Percentiles rank a stretch among this genome's conserved stretches.
Evolutionary conservation across 768 basidiomycete genomes (phyloP).

Genomic region (Gelatoporia subvermispora): DNA sequence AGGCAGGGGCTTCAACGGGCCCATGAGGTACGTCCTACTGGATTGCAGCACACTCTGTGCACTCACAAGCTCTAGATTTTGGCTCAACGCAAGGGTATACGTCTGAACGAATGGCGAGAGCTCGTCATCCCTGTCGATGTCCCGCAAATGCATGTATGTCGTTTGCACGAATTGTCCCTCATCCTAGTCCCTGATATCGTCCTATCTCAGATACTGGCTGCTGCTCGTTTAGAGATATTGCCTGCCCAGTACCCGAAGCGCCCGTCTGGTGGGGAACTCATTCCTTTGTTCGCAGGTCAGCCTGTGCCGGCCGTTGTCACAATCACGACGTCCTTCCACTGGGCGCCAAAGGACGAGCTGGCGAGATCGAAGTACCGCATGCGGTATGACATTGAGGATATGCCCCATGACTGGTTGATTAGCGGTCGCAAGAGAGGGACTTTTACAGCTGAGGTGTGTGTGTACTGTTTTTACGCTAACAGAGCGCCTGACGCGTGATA

Average conservation of each 20-base stretch:
- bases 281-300: constrained; percentile 76
- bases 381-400: constrained; percentile 79
- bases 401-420: constrained; percentile 82
- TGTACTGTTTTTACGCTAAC: background rate
- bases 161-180: constrained; percentile 5
- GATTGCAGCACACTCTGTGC: background rate
- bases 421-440: constrained; percentile 86
- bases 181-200: constrained; percentile 3
- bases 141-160: constrained; percentile 69
- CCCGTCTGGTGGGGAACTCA: constrained; percentile 17
- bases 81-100: constrained; percentile 35
- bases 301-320: constrained; percentile 67
- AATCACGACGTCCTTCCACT: constrained; percentile 73
- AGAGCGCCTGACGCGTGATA: constrained; percentile 22
- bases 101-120: constrained; percentile 55
- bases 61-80: constrained; percentile 23
- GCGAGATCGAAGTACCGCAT: constrained; percentile 45
- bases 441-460: constrained; percentile 66
- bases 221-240: constrained; percentile 46
- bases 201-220: constrained; percentile 55
- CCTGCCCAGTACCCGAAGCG: constrained; percentile 36
- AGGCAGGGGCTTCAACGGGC: constrained; percentile 20
- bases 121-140: constrained; percentile 84
- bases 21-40: constrained; percentile 26
- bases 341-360: constrained; percentile 48